Evolutionary conservation across 2,329 filamentous ascomycete species (phyloP), one percentile per base, ranked within the genome.

Genomic region (Pseudogymnoascus sp.): DNA sequence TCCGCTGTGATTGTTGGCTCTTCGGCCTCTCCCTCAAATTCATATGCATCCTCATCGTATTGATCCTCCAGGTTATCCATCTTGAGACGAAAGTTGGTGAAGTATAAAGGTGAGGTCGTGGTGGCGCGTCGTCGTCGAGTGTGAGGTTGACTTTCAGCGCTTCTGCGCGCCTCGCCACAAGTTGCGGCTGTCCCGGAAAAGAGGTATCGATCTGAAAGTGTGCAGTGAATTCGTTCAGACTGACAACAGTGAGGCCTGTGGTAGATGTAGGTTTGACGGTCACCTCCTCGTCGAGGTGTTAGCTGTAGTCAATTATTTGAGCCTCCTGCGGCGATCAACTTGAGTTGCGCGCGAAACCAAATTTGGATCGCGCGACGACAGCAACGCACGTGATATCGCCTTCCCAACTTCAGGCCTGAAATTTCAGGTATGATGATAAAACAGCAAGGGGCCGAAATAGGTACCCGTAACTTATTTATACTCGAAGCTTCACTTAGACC

Each of bases 1-100:
- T 97, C 94, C 65, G 92, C 91, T 25, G 92, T 96, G 78, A 97
- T 96, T 69, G 80, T 80, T 64, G 82, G 78, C 65, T 87, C 84
- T 65, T 89, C 86, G 65, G 89, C 86, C 64, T 83, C 85, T 66
- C 86, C 84, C 66, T 84, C 83, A 67, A 86, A 84, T 65, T 88
- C 87, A 73, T 91, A 90, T 60, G 83, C 80, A 62, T 84, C 81
- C 69, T 84, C 79, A 60, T 82, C 81, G 70, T 82, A 82, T 64
- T 82, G 39, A 19, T 61, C 71, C 64, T 73, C 71, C 60, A 72
- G 71, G 62, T 70, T 67, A n/a, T 70, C 71, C 72, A 73, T 73
- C 23, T 65, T 71, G 66, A 60, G 19, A 45, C 55, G 45, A 58
- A 45, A 33, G 45, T 19, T 28, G 60, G 41, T 55, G 45, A 36